Conservation (phyloP, 2,329 filamentous ascomycete species). For the Neofusicoccum umdonicola region DNA sequence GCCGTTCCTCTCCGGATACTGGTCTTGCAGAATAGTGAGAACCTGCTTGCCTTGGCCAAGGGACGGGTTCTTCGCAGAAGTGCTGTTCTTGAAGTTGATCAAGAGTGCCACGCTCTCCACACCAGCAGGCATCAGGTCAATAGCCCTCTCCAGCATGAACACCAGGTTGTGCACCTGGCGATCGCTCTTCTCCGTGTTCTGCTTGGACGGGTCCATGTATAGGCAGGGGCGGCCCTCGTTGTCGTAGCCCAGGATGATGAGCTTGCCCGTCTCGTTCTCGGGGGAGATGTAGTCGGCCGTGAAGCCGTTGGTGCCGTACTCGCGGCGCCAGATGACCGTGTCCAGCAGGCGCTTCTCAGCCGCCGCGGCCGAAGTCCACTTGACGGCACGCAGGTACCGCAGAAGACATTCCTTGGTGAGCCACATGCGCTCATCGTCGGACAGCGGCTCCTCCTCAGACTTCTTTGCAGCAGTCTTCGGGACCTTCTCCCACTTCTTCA, state of each 20-base stretch:
- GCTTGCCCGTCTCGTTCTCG: constrained; percentile 96
- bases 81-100: constrained; percentile 86
- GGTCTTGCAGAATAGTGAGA: constrained; percentile 87
- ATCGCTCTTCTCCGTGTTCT: constrained; percentile 86
- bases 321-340: constrained; percentile 83
- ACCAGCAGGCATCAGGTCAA: constrained; percentile 82
- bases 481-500: constrained; percentile 68
- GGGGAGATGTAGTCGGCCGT: constrained; percentile 85
- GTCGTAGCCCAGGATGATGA: constrained; percentile 85
- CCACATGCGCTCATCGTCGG: constrained; percentile 81
- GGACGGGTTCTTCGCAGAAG: constrained; percentile 71
- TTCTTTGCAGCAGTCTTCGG: constrained; percentile 61
- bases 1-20: constrained; percentile 91
- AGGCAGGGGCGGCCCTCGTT: constrained; percentile 81
- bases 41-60: constrained; percentile 77
- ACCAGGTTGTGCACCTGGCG: constrained; percentile 91
- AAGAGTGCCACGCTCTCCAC: constrained; percentile 84
- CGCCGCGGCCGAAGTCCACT: constrained; percentile 72
- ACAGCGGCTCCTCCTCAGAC: constrained; percentile 61
- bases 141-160: constrained; percentile 88
- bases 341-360: constrained; percentile 75
- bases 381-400: constrained; percentile 88
- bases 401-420: constrained; percentile 88
- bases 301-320: constrained; percentile 76
- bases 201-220: constrained; percentile 83